Evolutionary conservation across 495 filamentous ascomycete genomes (phyloP).

Genomic region (Bombardia bombarda): DNA sequence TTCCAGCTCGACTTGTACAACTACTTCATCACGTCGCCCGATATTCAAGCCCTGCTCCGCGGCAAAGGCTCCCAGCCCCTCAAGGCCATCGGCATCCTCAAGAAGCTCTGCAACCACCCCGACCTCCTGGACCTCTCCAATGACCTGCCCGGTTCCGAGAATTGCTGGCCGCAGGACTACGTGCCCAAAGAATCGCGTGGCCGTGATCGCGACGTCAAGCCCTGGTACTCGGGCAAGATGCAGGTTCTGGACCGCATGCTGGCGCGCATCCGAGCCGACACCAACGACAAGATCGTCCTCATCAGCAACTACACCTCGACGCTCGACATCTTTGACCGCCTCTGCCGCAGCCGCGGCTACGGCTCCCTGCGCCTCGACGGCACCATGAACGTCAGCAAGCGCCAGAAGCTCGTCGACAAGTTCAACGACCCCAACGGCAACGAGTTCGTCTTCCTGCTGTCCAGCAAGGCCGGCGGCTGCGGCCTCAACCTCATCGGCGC

Average conservation of each 20-base stretch:
- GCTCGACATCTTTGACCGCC: constrained; percentile 85
- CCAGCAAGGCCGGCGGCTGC: constrained; percentile 91
- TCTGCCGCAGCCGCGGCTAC: constrained; percentile 80
- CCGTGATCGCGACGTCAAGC: constrained; percentile 83
- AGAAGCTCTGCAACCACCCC: constrained; percentile 98
- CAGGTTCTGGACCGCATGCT: constrained; percentile 97
- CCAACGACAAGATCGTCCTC: constrained; percentile 98
- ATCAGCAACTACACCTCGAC: constrained; percentile 98
- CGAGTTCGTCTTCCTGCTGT: constrained; percentile 95
- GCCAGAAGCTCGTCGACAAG: constrained; percentile 93
- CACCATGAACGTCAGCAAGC: constrained; percentile 94
- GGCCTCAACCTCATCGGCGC: constrained; percentile 96
- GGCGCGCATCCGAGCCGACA: constrained; percentile 88
- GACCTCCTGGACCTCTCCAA: constrained; percentile 79
- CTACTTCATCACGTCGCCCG: constrained; percentile 91
- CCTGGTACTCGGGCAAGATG: constrained; percentile 99
- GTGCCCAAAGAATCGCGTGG: constrained; percentile 79
- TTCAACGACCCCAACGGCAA: constrained; percentile 91
- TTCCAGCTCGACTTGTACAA: constrained; percentile 94
- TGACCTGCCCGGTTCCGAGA: constrained; percentile 83
- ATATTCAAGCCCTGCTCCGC: constrained; percentile 84
- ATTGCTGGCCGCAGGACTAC: constrained; percentile 80
- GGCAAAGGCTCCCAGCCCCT: constrained; percentile 95
- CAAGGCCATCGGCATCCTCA: constrained; percentile 91
- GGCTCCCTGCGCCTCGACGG: constrained; percentile 86